These are phyloP conservation scores for Gonapodya prolifera DNA, from an alignment of 192 early-diverging fungal genomes.

Conservation along the genomic window DNA sequence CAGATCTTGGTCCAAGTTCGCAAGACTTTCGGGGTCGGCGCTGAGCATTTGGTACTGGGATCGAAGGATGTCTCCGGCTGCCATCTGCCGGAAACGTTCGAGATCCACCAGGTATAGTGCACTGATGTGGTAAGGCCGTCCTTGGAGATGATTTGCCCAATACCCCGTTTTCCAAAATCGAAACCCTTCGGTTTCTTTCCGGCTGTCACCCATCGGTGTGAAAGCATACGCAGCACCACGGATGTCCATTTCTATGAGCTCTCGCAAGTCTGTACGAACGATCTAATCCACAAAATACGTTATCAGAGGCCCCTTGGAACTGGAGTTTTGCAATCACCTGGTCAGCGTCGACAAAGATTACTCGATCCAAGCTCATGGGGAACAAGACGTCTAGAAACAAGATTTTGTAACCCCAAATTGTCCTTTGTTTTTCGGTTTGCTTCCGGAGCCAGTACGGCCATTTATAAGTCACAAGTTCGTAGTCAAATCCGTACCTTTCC, in stretches of 20 bases:
- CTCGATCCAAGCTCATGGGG: constrained; percentile 78
- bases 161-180: constrained; percentile 97
- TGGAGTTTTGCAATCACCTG: constrained; percentile 36
- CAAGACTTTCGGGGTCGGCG: constrained; percentile 72
- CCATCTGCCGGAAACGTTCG: constrained; percentile 76
- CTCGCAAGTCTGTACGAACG: constrained; percentile 87
- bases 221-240: constrained; percentile 92
- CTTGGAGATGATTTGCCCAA: constrained; percentile 79
- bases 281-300: constrained; percentile 29
- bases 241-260: constrained; percentile 85
- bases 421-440: constrained; percentile 90
- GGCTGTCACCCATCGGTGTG: constrained; percentile 87
- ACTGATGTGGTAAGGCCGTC: constrained; percentile 89
- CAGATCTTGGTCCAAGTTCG: constrained; percentile 96
- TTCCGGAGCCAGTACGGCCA: constrained; percentile 94
- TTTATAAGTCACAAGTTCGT: constrained; percentile 94
- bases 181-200: constrained; percentile 89
- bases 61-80: constrained; percentile 85
- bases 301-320: neutral
- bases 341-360: constrained; percentile 99
- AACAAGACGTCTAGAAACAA: constrained; percentile 96
- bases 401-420: constrained; percentile 99
- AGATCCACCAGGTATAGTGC: constrained; percentile 96
- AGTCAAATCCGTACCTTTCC: constrained; percentile 73
- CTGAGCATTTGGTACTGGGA: constrained; percentile 87